Percentiles rank a stretch among this genome's conserved stretches.
These are phyloP conservation scores for Heterobasidion parviporum DNA, from an alignment of 1,284 basidiomycete species.

Conservation along the genomic window DNA sequence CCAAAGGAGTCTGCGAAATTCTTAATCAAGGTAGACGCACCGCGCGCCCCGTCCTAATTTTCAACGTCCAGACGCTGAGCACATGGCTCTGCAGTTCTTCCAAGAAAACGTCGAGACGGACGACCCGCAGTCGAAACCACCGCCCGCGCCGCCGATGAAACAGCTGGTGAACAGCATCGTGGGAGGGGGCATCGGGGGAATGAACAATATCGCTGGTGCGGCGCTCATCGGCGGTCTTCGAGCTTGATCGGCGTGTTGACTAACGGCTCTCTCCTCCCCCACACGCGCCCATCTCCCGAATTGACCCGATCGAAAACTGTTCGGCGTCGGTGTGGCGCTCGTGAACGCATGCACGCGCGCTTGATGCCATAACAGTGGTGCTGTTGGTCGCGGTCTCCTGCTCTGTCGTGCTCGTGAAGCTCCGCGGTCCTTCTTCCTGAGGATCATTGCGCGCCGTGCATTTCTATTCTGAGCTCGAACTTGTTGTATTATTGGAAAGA, in stretches of 20 bases:
- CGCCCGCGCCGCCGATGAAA: neutral
- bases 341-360: neutral
- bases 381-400: neutral
- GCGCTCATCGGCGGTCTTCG: slow-evolving; percentile 1
- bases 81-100: slow-evolving; percentile 3
- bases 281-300: neutral
- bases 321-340: no score
- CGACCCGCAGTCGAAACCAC: neutral
- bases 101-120: slow-evolving; percentile 1
- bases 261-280: neutral
- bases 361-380: neutral
- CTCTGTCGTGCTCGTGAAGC: neutral
- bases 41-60: neutral
- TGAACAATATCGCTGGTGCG: slow-evolving; percentile 1
- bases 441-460: no score
- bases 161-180: neutral
- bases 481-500: neutral
- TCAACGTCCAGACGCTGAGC: neutral
- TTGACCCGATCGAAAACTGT: neutral
- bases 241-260: neutral
- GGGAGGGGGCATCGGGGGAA: neutral
- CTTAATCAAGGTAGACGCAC: slow-evolving; percentile 28
- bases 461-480: no score
- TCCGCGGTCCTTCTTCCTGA: neutral
- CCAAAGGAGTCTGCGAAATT: slow-evolving; percentile 62